Evolutionary conservation across 768 basidiomycete genomes (phyloP), one percentile per base, ranked within the genome.

Genomic region (Cystobasidium onofrii): DNA sequence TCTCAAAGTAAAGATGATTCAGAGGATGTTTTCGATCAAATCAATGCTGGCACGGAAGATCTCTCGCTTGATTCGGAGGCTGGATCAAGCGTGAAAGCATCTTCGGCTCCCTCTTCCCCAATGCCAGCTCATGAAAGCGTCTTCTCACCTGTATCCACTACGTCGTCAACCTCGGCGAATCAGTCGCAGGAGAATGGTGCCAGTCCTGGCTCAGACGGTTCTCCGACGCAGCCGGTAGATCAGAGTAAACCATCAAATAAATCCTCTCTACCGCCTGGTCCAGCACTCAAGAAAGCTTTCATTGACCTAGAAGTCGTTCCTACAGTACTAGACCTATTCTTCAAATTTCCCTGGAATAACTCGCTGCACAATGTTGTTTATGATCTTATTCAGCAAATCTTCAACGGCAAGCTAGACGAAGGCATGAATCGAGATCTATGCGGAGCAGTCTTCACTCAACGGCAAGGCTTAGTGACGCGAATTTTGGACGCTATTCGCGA

Each of bases 351-450:
- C 0, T 92, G 91, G 89, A 97, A 99, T 82, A 97, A 98, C 80
- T 98, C 98, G 81, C 82, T 98, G 34, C 96, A 99, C 80, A 92
- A 91, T 78, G 89, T 93, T 34, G 92, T 96, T 20, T 98, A 98
- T 80, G 96, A 99, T 80, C 84, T 96, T 73, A 84, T 98, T 0
- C 96, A 98, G 80, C 96, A 98, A 81, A 88, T 98, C 55, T 85
- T 99, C 70, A 94, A 90, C 0, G 94, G 92, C 17, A 86, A 88
- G 29, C 85, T 93, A 25, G 90, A 92, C 55, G 84, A 84, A n/a
- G 88, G 90, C 1, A 84, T 87, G 64, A 96, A 96, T 78, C 87
- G 91, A 72, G 89, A 93, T 76, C 85, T 98, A 36, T 88, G 88
- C 25, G 82, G 94, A 9, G 84, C 90, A 0, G 84, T 97, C 34